Evolutionary conservation across 352 stramenopile genomes (phyloP).

Genomic region (Phytophthora sojae): DNA sequence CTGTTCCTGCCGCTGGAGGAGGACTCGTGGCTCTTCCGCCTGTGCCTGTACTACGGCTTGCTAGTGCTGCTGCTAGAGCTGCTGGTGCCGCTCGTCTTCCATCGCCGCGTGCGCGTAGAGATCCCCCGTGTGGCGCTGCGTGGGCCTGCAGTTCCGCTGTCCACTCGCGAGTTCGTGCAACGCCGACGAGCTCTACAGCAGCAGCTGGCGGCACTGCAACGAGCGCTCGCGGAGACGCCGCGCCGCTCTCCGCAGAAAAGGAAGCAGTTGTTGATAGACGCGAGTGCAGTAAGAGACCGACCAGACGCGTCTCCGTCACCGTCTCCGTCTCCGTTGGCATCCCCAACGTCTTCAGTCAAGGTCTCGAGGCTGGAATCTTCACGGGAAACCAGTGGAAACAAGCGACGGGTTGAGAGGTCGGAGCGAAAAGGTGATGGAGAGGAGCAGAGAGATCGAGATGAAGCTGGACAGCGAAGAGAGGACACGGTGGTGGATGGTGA

Average conservation of each 20-base stretch:
- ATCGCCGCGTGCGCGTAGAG: slow-evolving; percentile 59
- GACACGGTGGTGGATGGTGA: neutral
- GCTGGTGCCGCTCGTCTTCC: slow-evolving; percentile 58
- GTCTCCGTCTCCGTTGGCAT: slow-evolving; percentile 17
- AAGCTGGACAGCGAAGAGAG: neutral
- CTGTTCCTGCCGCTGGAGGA: slow-evolving; percentile 62
- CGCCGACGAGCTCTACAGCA: slow-evolving; percentile 47
- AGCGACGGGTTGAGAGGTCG: slow-evolving; percentile 2
- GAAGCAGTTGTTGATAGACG: slow-evolving; percentile 3
- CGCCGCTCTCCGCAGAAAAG: slow-evolving; percentile 23
- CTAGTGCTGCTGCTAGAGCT: slow-evolving; percentile 62
- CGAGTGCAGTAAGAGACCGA: slow-evolving; percentile 7
- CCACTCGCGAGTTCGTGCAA: slow-evolving; percentile 50
- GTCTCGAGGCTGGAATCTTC: slow-evolving; percentile 13
- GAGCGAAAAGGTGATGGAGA: neutral
- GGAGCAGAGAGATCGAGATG: neutral
- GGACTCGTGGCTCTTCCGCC: slow-evolving; percentile 56
- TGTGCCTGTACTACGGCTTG: slow-evolving; percentile 66
- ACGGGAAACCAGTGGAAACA: slow-evolving; percentile 1
- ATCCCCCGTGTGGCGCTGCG: slow-evolving; percentile 40
- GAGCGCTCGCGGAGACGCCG: slow-evolving; percentile 33
- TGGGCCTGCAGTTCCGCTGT: slow-evolving; percentile 34
- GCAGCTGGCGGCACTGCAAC: slow-evolving; percentile 49
- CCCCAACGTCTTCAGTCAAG: slow-evolving; percentile 28
- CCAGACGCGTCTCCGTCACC: slow-evolving; percentile 10